Evolutionary conservation across 768 basidiomycete species (phyloP), one percentile per base, ranked within the genome.

Genomic region (Daedaleopsis nitida): DNA sequence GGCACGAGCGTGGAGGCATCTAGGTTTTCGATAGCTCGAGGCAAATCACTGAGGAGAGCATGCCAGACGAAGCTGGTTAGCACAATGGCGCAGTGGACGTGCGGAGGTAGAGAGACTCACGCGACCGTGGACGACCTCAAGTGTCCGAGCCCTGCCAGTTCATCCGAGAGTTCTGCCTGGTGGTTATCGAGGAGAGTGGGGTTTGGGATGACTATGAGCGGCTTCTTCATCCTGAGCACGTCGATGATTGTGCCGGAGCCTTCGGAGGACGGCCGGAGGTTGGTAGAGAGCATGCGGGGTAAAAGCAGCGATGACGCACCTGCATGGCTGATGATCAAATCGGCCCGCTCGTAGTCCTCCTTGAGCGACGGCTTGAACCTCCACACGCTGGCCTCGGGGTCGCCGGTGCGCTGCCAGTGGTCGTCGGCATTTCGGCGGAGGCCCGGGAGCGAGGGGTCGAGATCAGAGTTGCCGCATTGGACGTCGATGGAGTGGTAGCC

Each of bases 161-260:
- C 84, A 43, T 80, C 74, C 0, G 96, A 94, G 6, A 99, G 79
- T 69, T 99, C 94, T 56, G 86, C 80, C 78, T 99, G 96, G 70
- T 99, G 96, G 71, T 97, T 92, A 73, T 97, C 89, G 72, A 96
- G 82, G 34, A 99, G 77, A 0, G 91, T 89, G 45, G 87, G 78
- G 72, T 99, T 99, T 12, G 95, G 95, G 3, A 97, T 87, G 5
- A 92, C 89, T 64, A 99, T 88, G 65, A 99, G 77, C 8, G 85
- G 83, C 69, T 90, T 94, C 50, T 81, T 80, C 52, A 84, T 77
- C 35, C 94, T 80, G 51, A 98, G 78, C 11, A 88, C 92, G 48
- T 96, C 92, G 34, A 98, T 81, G 68, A 98, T 95, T 5, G 96
- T 97, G 12, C 96, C 96, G 21, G 96, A 90, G 55, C 96, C 96